Evolutionary conservation across 306 rosid genomes (phyloP), one percentile per base, ranked within the genome.

Genomic region (Prosopis cineraria): DNA sequence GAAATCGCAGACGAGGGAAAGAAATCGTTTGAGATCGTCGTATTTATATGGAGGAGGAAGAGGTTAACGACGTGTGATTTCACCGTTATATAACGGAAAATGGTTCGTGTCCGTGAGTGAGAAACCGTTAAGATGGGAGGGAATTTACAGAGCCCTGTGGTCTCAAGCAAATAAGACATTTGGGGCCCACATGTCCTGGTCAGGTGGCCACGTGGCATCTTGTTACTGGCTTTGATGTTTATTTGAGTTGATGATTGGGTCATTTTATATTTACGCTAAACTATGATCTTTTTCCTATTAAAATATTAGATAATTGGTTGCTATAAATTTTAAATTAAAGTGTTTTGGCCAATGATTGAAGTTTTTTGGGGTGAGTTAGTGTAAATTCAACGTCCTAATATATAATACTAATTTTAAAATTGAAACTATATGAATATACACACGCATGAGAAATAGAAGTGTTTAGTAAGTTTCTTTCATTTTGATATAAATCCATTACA

Each of bases 181-280:
- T 27, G 83, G 97, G 80, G 74, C 22, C 97, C 89, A 82, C 88
- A 76, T 85, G 95, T 86, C 76, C 50, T 73, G 70, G 71, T 82
- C 79, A 80, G 82, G 84, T 37, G 0, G 47, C 50, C 27, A 85
- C 90, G 88, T 92, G 95, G 74, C 82, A 1, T 1, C 0, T 11
- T 67, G 0, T 73, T 0, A 45, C 81, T 89, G 71, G 68, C 0
- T 36, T 9, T 10, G 8, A 40, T 63, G 50, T 36, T 1, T 29
- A 19, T 19, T 3, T n/a, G 16, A 22, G 3, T 13, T 2, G 7
- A 73, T 68, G 20, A 10, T 58, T 8, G 76, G 75, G 30, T 24
- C 30, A 3, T 50, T 50, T 50, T 50, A n/a, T 20, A 19, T 50
- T 50, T 8, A 20, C 20, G 77, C 76, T 47, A n/a, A n/a, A n/a